Conservation (phyloP, 805 yeast genomes). For the Candida lessepsii region DNA sequence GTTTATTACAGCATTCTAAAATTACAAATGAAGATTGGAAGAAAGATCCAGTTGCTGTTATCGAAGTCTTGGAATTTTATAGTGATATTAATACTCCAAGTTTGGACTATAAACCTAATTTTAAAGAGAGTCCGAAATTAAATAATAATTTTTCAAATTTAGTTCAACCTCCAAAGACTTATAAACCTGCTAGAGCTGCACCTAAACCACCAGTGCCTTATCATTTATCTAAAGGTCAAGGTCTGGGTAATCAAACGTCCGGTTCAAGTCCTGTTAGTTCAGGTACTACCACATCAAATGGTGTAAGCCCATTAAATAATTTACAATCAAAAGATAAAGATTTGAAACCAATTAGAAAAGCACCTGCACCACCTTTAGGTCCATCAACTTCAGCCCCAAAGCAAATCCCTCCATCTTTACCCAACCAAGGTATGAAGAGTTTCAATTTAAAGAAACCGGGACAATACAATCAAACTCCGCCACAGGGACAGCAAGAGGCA, state of each 20-base stretch:
- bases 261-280: constrained; percentile 3
- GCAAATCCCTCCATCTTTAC: constrained; percentile 32
- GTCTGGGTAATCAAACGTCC: not conserved
- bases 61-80: constrained; percentile 58
- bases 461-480: constrained; percentile 4
- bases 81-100: constrained; percentile 27
- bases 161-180: constrained; percentile 17
- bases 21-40: constrained; percentile 63
- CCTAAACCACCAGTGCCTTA: constrained; percentile 46
- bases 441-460: constrained; percentile 11
- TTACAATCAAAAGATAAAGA: constrained; percentile 22
- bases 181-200: constrained; percentile 40
- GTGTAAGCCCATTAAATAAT: constrained; percentile 34
- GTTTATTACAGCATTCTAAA: constrained; percentile 54
- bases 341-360: constrained; percentile 50
- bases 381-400: constrained; percentile 22
- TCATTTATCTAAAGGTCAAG: constrained; percentile 26
- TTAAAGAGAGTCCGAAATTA: constrained; percentile 10
- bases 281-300: constrained; percentile 4
- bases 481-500: constrained; percentile 3
- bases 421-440: constrained; percentile 15
- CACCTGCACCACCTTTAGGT: constrained; percentile 35
- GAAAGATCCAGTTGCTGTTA: constrained; percentile 62
- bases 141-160: constrained; percentile 12
- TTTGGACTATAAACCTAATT: constrained; percentile 6